A percentile compares a stretch with the other conserved stretches of the same genome.
Conservation (phyloP, 345 rosid genomes). For the Rhizophora apiculata region DNA sequence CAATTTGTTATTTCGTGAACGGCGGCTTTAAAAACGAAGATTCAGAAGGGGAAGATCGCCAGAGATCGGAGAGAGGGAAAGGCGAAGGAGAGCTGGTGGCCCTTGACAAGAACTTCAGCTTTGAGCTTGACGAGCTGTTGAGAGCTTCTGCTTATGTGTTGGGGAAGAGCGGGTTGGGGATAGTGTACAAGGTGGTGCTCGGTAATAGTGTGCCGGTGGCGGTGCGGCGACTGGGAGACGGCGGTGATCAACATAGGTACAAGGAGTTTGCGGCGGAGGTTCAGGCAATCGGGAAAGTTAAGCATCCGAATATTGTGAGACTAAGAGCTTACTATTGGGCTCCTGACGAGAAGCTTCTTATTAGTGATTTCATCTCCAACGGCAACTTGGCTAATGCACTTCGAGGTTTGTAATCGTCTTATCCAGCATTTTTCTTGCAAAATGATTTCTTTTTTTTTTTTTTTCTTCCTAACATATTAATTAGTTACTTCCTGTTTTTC, state of each 20-base stretch:
- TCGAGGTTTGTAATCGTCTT: slow-evolving; percentile 42
- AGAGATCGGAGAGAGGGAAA: slow-evolving; percentile 35
- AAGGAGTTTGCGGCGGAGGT: slow-evolving; percentile 88
- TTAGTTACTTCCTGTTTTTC: too few species aligned
- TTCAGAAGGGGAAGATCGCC: slow-evolving; percentile 64
- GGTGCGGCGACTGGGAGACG: slow-evolving; percentile 88
- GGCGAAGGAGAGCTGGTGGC: slow-evolving; percentile 86
- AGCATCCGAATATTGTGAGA: slow-evolving; percentile 91
- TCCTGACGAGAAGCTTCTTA: slow-evolving; percentile 89
- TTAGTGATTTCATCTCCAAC: slow-evolving; percentile 81
- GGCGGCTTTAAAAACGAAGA: slow-evolving; percentile 45
- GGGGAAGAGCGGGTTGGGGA: slow-evolving; percentile 97
- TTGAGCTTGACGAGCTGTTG: slow-evolving; percentile 89
- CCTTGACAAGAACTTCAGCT: slow-evolving; percentile 81
- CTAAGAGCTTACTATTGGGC: slow-evolving; percentile 99
- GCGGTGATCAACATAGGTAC: slow-evolving; percentile 78
- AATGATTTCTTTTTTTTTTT: too few species aligned
- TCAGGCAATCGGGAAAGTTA: slow-evolving; percentile 82
- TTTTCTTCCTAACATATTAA: too few species aligned
- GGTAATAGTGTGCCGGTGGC: slow-evolving; percentile 96
- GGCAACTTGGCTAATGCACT: slow-evolving; percentile 88
- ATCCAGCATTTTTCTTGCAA: too few species aligned
- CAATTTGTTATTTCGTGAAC: slow-evolving; percentile 27
- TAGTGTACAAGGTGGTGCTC: slow-evolving; percentile 93
- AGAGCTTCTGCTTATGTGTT: slow-evolving; percentile 95